Evolutionary conservation across 2,329 filamentous ascomycete genomes (phyloP), one percentile per base, ranked within the genome.

Genomic region (Curvularia hawaiiensis): DNA sequence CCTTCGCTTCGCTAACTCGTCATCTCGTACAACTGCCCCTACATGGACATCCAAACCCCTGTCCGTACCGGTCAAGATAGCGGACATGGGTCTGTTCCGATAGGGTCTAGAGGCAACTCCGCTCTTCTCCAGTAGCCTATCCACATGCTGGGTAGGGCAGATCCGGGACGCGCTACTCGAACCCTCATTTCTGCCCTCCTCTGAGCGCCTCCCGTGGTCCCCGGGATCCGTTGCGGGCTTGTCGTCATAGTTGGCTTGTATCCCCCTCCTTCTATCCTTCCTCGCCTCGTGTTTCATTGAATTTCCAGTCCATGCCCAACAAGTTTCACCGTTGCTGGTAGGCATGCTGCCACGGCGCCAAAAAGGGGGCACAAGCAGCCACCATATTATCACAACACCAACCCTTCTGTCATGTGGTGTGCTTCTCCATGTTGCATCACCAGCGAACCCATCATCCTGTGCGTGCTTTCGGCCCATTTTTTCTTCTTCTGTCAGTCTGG

Each of bases 41-140:
- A 33, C 44, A 52, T 31, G 41, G 24, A 28, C 33, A 56, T 43
- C 16, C 20, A 10, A 38, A 33, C 35, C 54, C 57, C 53, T 56
- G 53, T 52, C 33, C 33, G n/a, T 44, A 30, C 57, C 49, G 44
- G 45, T 50, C 39, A 57, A 52, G 40, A 31, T 39, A 48, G 39
- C 43, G 50, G 44, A 24, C 43, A 56, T 30, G 47, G 47, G 26
- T 46, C 20, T 48, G 38, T 30, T 39, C 56, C 20, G 47, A 54
- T 50, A 30, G 48, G 51, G 60, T 52, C 18, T 50, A 44, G 58
- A 47, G 31, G 41, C 47, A 24, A 47, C 50, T 52, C 60, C 58
- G 59, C 62, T 58, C 58, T 31, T 50, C 56, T 40, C 54, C 54
- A 60, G 56, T 65, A 63, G 63, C 56, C 51, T 62, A 63, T 49